These are phyloP conservation scores for Boletus sp. DNA, from an alignment of 768 basidiomycete genomes.

Conservation along the genomic window DNA sequence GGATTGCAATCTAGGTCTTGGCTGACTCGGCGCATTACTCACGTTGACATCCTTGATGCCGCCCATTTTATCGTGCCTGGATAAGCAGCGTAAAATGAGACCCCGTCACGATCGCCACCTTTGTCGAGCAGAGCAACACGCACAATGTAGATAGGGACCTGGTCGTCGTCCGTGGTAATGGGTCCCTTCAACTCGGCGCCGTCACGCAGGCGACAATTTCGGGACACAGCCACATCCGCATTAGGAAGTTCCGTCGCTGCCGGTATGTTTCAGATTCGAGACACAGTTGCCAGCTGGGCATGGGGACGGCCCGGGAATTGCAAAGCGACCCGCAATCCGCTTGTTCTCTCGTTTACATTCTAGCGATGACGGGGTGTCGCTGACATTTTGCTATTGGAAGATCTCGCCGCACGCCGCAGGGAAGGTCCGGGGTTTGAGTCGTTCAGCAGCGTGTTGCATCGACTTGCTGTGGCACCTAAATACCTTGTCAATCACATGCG, in stretches of 20 bases:
- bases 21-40: slow-evolving; percentile 24
- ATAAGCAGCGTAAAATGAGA: not conserved
- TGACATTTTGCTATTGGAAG: not conserved
- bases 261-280: not conserved
- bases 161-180: slow-evolving; percentile 7
- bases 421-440: not conserved
- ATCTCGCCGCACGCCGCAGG: not conserved
- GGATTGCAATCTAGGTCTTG: slow-evolving; percentile 16
- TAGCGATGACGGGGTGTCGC: not conserved
- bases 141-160: not conserved
- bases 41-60: slow-evolving; percentile 28
- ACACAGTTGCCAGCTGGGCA: too few relatives aligned
- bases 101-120: not conserved
- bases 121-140: not conserved
- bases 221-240: not conserved
- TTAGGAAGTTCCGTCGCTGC: slow-evolving; percentile 12
- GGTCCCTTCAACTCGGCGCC: not conserved
- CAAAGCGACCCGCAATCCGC: not conserved
- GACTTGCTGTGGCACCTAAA: too few relatives aligned
- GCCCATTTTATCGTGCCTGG: slow-evolving; percentile 19
- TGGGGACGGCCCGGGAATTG: too few relatives aligned
- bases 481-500: not conserved
- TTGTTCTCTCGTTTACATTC: not conserved
- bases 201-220: not conserved
- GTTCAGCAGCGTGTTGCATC: not conserved